phyloP scores from a whole-genome alignment of 108 stramenopile genomes.

The Tribonema minus region DNA sequence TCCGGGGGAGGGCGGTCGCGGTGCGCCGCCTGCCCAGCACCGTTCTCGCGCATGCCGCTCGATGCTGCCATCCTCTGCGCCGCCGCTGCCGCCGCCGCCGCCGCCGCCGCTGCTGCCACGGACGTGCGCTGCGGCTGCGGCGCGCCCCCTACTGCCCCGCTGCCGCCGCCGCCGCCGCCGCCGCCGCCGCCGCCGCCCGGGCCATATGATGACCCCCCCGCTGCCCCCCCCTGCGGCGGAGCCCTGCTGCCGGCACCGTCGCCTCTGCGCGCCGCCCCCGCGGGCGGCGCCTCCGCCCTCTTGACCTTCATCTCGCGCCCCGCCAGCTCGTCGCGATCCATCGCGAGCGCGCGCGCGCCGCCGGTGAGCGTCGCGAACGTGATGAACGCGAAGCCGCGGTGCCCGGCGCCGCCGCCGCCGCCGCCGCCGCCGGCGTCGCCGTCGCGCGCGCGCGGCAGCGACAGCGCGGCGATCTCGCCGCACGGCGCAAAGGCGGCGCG shows the following conservation, averaged over 20 bases:
- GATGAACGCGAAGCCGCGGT: slow-evolving; percentile 30
- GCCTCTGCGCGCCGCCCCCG: not conserved
- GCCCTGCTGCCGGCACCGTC: not conserved
- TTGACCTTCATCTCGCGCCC: slow-evolving; percentile 16
- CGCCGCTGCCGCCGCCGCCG: no score
- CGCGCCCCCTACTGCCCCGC: not conserved
- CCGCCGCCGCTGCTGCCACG: no score
- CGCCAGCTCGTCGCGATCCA: slow-evolving; percentile 23
- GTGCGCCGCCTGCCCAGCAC: no score
- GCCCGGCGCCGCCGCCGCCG: not conserved
- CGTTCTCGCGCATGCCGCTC: no score
- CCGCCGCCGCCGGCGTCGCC: not conserved
- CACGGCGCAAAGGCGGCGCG: slow-evolving; percentile 23
- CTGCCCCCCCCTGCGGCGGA: not conserved
- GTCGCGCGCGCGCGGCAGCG: not conserved
- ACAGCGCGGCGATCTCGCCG: slow-evolving; percentile 23
- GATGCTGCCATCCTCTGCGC: no score
- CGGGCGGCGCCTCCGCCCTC: slow-evolving; percentile 14
- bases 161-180: no score
- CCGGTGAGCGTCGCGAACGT: slow-evolving; percentile 7
- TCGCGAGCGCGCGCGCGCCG: slow-evolving; percentile 5
- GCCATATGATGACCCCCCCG: not conserved
- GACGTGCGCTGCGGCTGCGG: no score
- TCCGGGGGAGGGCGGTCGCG: no score
- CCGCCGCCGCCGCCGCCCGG: not conserved